Conservation (phyloP, 2,329 filamentous ascomycete genomes). For the Polychaeton citri region DNA sequence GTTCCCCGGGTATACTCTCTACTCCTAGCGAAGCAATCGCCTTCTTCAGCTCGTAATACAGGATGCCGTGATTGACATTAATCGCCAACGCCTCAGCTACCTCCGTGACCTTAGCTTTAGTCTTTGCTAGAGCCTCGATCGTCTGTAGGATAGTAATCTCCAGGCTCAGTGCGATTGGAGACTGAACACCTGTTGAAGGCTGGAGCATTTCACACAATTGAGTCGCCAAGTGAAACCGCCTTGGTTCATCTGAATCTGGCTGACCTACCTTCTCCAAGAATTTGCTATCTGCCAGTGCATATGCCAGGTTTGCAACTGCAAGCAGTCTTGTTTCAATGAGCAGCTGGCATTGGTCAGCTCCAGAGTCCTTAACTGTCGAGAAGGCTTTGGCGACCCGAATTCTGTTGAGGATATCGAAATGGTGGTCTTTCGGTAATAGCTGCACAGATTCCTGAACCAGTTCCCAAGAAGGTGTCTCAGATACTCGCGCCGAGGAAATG, state of each 20-base stretch:
- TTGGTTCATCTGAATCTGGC: conserved; percentile 78
- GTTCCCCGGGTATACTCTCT: conserved; percentile 41
- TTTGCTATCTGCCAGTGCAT: conserved; percentile 69
- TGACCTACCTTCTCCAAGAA: conserved; percentile 79
- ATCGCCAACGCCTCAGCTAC: conserved; percentile 84
- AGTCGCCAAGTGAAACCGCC: conserved; percentile 76
- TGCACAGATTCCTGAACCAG: conserved; percentile 28
- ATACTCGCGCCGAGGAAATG: conserved; percentile 40
- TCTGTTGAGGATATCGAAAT: conserved; percentile 76
- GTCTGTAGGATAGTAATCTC: conserved; percentile 73
- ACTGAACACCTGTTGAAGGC: conserved; percentile 57
- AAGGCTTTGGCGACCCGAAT: conserved; percentile 75
- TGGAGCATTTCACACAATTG: conserved; percentile 88
- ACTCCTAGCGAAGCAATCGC: conserved; percentile 68
- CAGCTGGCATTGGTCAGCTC: conserved; percentile 56
- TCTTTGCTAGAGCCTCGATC: conserved; percentile 73
- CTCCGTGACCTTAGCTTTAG: conserved; percentile 63
- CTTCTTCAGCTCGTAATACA: conserved; percentile 86
- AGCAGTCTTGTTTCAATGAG: conserved; percentile 64
- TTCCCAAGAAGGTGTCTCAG: conserved; percentile 27
- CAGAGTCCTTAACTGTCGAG: conserved; percentile 36
- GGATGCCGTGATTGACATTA: conserved; percentile 88
- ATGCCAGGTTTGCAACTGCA: conserved; percentile 80
- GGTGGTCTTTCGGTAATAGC: conserved; percentile 57
- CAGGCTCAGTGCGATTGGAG: conserved; percentile 56